Percentiles rank a stretch among this genome's conserved stretches.
Evolutionary conservation across 345 rosid species (phyloP).

Genomic region (Salix arbutifolia): DNA sequence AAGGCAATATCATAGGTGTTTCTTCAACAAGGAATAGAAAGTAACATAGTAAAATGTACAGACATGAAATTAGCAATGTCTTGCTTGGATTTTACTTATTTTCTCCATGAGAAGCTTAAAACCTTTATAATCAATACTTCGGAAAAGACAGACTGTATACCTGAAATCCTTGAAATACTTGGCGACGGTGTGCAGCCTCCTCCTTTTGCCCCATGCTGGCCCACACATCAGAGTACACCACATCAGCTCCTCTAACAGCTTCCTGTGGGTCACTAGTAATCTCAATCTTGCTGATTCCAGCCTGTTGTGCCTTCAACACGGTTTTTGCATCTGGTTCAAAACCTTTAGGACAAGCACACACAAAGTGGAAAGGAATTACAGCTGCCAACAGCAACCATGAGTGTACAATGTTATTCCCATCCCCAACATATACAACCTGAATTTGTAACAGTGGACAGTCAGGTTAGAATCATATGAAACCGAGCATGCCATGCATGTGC

Average conservation of each 20-base stretch:
- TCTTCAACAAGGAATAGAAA: background rate
- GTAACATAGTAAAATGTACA: background rate
- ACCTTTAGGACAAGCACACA: constrained; percentile 87
- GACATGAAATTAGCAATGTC: background rate
- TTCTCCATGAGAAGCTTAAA: background rate
- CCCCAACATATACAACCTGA: constrained; percentile 97
- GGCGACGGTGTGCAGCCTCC: constrained; percentile 76
- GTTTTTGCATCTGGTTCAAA: constrained; percentile 81
- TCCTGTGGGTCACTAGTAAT: constrained; percentile 79
- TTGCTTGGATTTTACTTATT: background rate
- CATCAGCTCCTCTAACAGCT: constrained; percentile 87
- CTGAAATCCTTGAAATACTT: constrained; percentile 92
- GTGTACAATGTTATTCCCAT: constrained; percentile 91
- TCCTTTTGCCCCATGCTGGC: constrained; percentile 99
- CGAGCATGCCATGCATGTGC: background rate
- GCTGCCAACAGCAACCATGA: constrained; percentile 94
- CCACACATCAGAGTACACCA: constrained; percentile 98
- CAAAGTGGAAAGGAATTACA: constrained; percentile 87
- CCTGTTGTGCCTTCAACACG: constrained; percentile 60
- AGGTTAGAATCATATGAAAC: constrained; percentile 1
- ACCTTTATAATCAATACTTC: background rate
- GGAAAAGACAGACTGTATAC: constrained; percentile 19
- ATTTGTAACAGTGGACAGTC: constrained; percentile 9
- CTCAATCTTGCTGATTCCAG: constrained; percentile 90
- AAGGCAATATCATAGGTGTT: background rate